Percentiles rank a stretch among this genome's conserved stretches.
phyloP scores from a whole-genome alignment of 441 rosid genomes.

The Metrosideros polymorpha region DNA sequence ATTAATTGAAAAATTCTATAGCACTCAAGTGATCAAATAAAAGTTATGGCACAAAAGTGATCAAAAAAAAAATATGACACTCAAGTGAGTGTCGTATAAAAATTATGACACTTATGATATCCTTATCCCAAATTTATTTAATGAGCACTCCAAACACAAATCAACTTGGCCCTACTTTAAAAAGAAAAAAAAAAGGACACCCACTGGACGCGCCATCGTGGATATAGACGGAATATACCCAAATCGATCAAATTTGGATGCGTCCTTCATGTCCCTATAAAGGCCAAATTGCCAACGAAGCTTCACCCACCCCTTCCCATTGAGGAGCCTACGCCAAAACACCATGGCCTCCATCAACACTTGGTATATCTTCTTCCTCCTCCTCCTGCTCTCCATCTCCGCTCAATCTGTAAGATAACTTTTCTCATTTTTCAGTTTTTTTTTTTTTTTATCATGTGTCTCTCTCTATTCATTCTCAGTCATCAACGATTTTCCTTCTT shows the following conservation, averaged over 20 bases:
- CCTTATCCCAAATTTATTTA: too few relatives aligned
- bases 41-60: too few relatives aligned
- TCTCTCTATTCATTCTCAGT: neutral
- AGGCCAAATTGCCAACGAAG: neutral
- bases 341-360: neutral
- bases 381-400: conserved; percentile 17
- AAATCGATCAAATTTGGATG: neutral
- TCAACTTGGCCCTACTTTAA: neutral
- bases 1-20: too few relatives aligned
- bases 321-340: neutral
- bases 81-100: too few relatives aligned
- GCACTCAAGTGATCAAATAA: too few relatives aligned
- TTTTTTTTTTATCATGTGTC: neutral
- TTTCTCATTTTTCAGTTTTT: neutral
- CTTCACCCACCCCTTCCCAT: neutral
- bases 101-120: too few relatives aligned
- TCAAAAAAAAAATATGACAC: too few relatives aligned
- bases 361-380: conserved; percentile 18
- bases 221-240: neutral
- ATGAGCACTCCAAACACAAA: neutral
- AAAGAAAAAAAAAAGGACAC: neutral
- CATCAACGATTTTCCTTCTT: neutral
- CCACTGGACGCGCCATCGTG: neutral
- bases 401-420: neutral
- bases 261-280: neutral